Base-by-base conservation (phyloP, 108 stramenopile genomes). In the Pseudonitzschia multiseries region DNA sequence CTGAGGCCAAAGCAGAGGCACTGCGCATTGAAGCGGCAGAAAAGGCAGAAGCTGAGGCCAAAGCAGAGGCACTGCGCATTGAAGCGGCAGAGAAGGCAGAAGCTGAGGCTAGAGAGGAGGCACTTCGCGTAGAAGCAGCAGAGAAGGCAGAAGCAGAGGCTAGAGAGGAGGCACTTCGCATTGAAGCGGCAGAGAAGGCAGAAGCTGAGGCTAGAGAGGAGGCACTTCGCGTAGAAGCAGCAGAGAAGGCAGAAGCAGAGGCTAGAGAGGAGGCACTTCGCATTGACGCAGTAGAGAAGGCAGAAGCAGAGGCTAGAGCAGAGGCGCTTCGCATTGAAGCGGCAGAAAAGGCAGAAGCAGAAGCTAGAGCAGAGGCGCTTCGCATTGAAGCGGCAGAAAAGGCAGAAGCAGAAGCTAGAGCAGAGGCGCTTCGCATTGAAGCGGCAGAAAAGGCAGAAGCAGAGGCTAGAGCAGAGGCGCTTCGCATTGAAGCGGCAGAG, bases 41-140 rank as follows among this genome's bases (percentile, higher is more conserved):
- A 26, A 56, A 56, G 24, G 54, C 26, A 24, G 54, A 56, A 26
- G 54, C 54, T 10, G 54, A 26, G 54, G 26, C 54, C 2, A 3
- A 26, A 56, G 54, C 54, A 9, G 26, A 56, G 26, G 54, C 54
- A 26, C 21, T 26, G 2, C 2, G 54, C 2, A 26, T 56, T 1
- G 54, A 51, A 51, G n/a, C 50, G 17, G n/a, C 50, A 51, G 50
- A 51, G 50, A 51, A n/a, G n/a, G 17, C 50, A 51, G 50, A n/a
- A 10, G 50, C 20, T 10, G 50, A 51, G n/a, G 50, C 50, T 8
- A 3, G n/a, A 51, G 50, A 3, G 10, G 50, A 17, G 50, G 50
- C 17, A 51, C 50, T 36, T 6, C 2, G 36, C 2, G 6, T 54
- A 54, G 53, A 24, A 13, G 24, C 9, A 13, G 8, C 53, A 8